These are phyloP conservation scores for Pythium coloratum DNA, from an alignment of 352 stramenopile genomes.

Conservation along the genomic window DNA sequence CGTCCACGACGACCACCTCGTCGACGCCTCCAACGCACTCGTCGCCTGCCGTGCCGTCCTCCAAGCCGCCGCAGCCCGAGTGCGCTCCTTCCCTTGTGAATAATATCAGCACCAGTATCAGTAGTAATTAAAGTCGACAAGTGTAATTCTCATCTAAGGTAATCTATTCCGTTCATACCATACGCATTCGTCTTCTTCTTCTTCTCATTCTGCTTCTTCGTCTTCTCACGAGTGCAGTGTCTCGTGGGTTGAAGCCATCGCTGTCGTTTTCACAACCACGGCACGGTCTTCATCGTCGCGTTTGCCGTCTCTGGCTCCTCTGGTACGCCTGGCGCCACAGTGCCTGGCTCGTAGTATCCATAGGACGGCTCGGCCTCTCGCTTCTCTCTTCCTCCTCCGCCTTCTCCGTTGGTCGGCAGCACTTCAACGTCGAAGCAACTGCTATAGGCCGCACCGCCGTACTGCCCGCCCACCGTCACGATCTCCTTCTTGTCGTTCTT, in stretches of 20 bases:
- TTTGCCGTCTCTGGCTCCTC: neutral
- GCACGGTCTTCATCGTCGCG: slow-evolving; percentile 1
- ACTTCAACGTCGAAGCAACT: slow-evolving; percentile 64
- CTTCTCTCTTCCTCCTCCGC: neutral
- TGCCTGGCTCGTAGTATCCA: slow-evolving; percentile 7
- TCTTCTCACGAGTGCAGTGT: neutral
- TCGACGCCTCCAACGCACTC: neutral
- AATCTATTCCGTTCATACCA: slow-evolving; percentile 27
- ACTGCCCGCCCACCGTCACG: slow-evolving; percentile 40
- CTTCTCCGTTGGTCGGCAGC: neutral
- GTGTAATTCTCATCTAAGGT: slow-evolving; percentile 26
- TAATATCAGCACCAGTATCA: slow-evolving; percentile 36
- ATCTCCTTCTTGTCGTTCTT: slow-evolving; percentile 50
- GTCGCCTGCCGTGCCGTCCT: slow-evolving; percentile 7
- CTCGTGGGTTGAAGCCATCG: neutral
- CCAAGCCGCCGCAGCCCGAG: slow-evolving; percentile 4
- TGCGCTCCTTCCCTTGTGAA: slow-evolving; percentile 22
- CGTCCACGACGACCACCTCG: slow-evolving; percentile 3
- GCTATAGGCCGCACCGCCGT: slow-evolving; percentile 55
- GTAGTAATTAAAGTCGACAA: slow-evolving; percentile 33
- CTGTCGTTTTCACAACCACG: neutral
- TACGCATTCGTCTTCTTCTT: neutral
- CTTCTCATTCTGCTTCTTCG: neutral
- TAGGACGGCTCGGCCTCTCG: neutral
- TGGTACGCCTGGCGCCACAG: neutral